Conservation (phyloP, 2,329 filamentous ascomycete genomes). For the Trichoderma gracile region DNA sequence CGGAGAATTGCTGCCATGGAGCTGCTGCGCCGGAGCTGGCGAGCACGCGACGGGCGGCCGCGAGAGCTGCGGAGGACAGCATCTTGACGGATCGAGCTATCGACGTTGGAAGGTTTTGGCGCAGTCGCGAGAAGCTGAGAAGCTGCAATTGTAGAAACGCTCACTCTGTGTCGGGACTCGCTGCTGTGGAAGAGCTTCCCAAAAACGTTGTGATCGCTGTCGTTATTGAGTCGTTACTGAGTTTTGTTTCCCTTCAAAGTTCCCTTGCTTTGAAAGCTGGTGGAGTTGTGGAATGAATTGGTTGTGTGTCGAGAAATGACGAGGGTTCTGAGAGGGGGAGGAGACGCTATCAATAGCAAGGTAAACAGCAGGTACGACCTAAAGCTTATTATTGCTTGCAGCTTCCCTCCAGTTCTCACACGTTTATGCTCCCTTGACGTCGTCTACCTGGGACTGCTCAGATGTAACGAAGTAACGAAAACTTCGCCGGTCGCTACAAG, state of each 20-base stretch:
- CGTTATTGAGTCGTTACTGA: too few relatives aligned
- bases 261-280: too few relatives aligned
- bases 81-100: conserved; percentile 35
- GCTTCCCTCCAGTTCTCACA: neutral
- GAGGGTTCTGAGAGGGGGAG: conserved; percentile 24
- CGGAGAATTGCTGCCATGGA: conserved; percentile 30
- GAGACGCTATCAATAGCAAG: conserved; percentile 11
- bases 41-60: conserved; percentile 40
- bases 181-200: too few relatives aligned
- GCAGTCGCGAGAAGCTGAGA: neutral
- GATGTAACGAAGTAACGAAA: neutral
- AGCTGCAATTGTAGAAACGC: neutral
- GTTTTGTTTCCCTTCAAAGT: neutral
- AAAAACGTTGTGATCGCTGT: neutral
- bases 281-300: conserved; percentile 11
- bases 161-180: too few relatives aligned
- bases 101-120: neutral
- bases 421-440: neutral
- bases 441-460: neutral
- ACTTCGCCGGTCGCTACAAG: neutral
- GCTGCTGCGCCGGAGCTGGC: conserved; percentile 20
- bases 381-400: neutral
- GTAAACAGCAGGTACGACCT: conserved; percentile 5
- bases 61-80: conserved; percentile 46
- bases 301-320: conserved; percentile 26